phyloP scores from a whole-genome alignment of 768 basidiomycete genomes.

The Hydnomerulius pinastri region DNA sequence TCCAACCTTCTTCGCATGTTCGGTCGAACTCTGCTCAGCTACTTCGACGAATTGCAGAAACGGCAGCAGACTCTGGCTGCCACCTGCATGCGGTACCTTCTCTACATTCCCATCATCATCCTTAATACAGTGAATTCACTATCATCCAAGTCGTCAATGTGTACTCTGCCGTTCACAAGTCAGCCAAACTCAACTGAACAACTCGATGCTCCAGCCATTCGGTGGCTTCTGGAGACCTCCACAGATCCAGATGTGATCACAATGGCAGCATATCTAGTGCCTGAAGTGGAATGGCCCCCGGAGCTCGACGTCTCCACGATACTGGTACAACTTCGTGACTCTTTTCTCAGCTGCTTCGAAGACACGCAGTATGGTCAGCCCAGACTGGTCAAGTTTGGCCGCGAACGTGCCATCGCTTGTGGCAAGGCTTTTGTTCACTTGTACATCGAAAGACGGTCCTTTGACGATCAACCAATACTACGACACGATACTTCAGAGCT shows the following conservation, averaged over 20 bases:
- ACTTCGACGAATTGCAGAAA: neutral
- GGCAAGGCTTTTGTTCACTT: conserved; percentile 8
- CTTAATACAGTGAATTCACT: neutral
- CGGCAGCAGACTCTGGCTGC: neutral
- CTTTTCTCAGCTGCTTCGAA: conserved; percentile 11
- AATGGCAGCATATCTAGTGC: conserved; percentile 11
- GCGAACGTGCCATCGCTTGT: conserved; percentile 7
- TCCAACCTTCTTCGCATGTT: conserved; percentile 12
- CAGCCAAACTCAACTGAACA: neutral
- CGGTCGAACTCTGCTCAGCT: neutral
- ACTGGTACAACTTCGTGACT: conserved; percentile 5
- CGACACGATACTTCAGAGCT: neutral
- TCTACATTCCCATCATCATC: neutral
- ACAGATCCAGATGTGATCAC: conserved; percentile 14
- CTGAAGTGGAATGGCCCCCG: conserved; percentile 17
- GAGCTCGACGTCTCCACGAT: conserved; percentile 4
- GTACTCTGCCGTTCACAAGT: neutral
- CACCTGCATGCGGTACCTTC: conserved; percentile 1
- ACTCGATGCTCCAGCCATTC: conserved; percentile 9
- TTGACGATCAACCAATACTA: neutral
- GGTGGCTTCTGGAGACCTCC: conserved; percentile 22
- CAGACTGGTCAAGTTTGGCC: neutral
- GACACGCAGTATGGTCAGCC: conserved; percentile 7
- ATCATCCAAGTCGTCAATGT: neutral
- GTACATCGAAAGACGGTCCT: conserved; percentile 3